Evolutionary conservation across 345 rosid species (phyloP).

Genomic region (Eucalyptus erythrocorys): DNA sequence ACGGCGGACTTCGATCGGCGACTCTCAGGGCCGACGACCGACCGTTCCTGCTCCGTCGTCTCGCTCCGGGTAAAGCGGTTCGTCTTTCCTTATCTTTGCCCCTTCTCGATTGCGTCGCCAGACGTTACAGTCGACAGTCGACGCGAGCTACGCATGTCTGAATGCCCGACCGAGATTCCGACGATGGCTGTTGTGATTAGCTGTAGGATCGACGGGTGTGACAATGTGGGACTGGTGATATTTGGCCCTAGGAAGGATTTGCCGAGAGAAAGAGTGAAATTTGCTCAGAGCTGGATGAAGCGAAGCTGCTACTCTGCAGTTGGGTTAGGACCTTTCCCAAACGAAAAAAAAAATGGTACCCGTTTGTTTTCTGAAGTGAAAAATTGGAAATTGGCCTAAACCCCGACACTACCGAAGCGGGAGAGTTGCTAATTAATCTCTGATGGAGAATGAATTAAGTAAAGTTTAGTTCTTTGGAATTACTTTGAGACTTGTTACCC

Average conservation of each 20-base stretch:
- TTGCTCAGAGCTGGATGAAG: neutral
- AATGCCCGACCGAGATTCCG: neutral
- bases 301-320: neutral
- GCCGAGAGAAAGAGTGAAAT: neutral
- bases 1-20: neutral
- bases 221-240: neutral
- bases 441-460: neutral
- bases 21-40: neutral
- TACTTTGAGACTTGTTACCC: neutral
- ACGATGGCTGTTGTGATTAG: neutral
- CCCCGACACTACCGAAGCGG: neutral
- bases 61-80: neutral
- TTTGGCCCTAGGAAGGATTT: neutral
- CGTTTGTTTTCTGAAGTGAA: neutral
- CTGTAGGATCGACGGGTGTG: neutral
- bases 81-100: neutral
- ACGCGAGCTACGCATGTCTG: neutral
- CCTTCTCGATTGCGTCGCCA: neutral
- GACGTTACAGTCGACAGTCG: neutral
- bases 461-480: neutral
- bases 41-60: neutral
- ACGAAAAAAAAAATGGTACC: neutral
- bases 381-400: neutral
- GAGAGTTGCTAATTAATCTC: neutral
- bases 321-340: neutral